Evolutionary conservation across 1,139 yeast species (phyloP), one percentile per base, ranked within the genome.

Genomic region (Lodderomyces elongisporus): DNA sequence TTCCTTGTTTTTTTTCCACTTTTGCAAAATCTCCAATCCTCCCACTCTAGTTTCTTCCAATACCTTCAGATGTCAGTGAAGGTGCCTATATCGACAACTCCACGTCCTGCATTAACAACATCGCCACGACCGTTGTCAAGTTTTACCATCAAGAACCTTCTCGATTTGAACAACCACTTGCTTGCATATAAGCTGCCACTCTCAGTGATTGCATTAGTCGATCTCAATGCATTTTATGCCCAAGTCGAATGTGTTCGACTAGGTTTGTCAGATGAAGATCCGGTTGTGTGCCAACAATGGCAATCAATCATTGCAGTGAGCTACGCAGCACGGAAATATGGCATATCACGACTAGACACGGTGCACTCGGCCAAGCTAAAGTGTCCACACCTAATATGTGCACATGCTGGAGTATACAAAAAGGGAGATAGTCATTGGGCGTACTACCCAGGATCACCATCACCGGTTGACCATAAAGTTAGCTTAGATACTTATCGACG

Each of bases 221-320:
- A 91, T 58, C 72, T 87, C 45, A 95, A 91, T 59, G 96, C 97
- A 10, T 91, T 89, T 56, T 91, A 85, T 58, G 95, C 98, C 0
- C 98, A 91, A 51, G 93, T 84, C 24, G 97, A 91, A 49, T 93
- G 84, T 47, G 65, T 85, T 5, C 60, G 96, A 28, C 66, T 87
- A 16, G 80, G 80, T 0, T 59, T 82, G 9, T 58, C 77, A 1
- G 64, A 64, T 2, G 75, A 77, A 2, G 89, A 79, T 40, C 97
- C 98, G 0, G 83, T 91, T 3, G 96, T 89, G 1, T 89, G 97
- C 54, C 87, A 87, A 4, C 98, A 91, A 50, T 91, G 98, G 98
- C 70, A 72, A 35, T 70, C 89, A 0, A 62, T 91, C 4, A 89
- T 91, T 37, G 98, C 98, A 0, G 94, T 91, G 1, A 78, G 85